Percentiles rank a stretch among this genome's conserved stretches.
Conservation (phyloP, 2,329 filamentous ascomycete genomes). For the Xylogone sp. region DNA sequence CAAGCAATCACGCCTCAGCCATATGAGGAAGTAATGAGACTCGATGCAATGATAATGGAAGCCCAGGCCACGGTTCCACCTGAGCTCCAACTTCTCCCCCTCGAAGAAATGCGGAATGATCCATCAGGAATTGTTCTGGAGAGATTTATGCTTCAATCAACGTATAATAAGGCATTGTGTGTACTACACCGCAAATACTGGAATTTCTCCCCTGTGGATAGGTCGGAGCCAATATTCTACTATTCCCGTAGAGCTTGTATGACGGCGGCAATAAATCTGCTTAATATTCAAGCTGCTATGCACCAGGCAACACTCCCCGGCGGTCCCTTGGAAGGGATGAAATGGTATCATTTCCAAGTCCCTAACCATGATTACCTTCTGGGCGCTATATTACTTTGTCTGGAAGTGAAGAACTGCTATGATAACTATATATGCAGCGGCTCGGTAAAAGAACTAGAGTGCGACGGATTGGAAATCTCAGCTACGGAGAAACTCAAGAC, state of each 20-base stretch:
- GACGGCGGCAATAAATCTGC: constrained; percentile 42
- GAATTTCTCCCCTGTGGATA: constrained; percentile 34
- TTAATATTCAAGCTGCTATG: constrained; percentile 46
- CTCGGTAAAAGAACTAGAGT: not conserved
- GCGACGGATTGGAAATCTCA: constrained; percentile 11
- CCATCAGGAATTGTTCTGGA: constrained; percentile 44
- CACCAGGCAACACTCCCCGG: constrained; percentile 48
- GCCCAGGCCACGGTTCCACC: constrained; percentile 41
- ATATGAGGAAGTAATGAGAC: constrained; percentile 45
- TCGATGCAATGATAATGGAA: constrained; percentile 43
- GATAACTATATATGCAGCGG: constrained; percentile 9
- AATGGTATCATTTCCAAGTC: constrained; percentile 55
- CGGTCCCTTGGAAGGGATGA: constrained; percentile 45
- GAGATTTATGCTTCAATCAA: constrained; percentile 45
- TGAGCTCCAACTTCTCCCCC: constrained; percentile 44
- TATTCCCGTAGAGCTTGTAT: constrained; percentile 51
- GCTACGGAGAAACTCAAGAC: constrained; percentile 15
- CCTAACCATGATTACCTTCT: constrained; percentile 59
- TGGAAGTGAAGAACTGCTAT: constrained; percentile 27
- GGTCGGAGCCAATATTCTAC: constrained; percentile 35
- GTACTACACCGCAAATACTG: constrained; percentile 54
- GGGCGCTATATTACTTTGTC: constrained; percentile 56
- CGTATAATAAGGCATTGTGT: constrained; percentile 52
- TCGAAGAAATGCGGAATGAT: constrained; percentile 46
- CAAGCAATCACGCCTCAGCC: constrained; percentile 45